Percentiles rank a stretch among this genome's conserved stretches.
phyloP scores from a whole-genome alignment of 2,329 filamentous ascomycete genomes.

The Fusarium sp. region DNA sequence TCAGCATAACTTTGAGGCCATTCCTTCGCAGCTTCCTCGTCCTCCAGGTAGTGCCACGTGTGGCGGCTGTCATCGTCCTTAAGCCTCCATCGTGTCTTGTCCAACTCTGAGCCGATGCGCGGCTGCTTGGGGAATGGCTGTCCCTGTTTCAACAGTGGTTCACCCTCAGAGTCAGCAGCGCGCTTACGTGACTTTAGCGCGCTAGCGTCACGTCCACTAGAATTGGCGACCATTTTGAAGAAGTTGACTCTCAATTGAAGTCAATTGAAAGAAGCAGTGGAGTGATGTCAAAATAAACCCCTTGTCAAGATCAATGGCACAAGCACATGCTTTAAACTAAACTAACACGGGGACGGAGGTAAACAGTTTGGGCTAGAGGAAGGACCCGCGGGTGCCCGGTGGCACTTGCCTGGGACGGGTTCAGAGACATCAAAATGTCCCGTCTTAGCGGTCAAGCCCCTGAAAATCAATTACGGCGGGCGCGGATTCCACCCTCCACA shows the following conservation, averaged over 20 bases:
- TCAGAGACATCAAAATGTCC: conserved; percentile 8
- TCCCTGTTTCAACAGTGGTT: conserved; percentile 44
- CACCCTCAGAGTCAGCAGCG: conserved; percentile 52
- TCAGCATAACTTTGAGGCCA: conserved; percentile 94
- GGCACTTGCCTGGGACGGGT: conserved; percentile 23
- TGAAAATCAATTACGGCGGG: conserved; percentile 17
- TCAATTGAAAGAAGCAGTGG: conserved; percentile 31
- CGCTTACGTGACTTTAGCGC: conserved; percentile 57
- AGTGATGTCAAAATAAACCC: conserved; percentile 8
- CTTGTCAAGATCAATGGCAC: not conserved
- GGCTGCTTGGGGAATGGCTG: conserved; percentile 57
- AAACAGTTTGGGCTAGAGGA: not conserved
- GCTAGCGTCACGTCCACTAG: conserved; percentile 47
- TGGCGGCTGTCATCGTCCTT: conserved; percentile 85
- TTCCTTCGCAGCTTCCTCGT: conserved; percentile 73
- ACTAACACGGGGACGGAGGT: conserved; percentile 24
- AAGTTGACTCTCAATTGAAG: not conserved
- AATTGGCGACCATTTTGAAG: conserved; percentile 44
- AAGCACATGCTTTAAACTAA: conserved; percentile 33
- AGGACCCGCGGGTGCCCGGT: conserved; percentile 21
- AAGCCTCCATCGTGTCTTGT: conserved; percentile 85
- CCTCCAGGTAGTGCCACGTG: conserved; percentile 92
- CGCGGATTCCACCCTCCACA: conserved; percentile 8
- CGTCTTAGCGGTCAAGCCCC: conserved; percentile 38
- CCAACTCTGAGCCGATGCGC: conserved; percentile 71